Percentiles rank a stretch among this genome's conserved stretches.
Evolutionary conservation across 116 monocot genomes (phyloP).

Genomic region (Dioscorea cayenensis): DNA sequence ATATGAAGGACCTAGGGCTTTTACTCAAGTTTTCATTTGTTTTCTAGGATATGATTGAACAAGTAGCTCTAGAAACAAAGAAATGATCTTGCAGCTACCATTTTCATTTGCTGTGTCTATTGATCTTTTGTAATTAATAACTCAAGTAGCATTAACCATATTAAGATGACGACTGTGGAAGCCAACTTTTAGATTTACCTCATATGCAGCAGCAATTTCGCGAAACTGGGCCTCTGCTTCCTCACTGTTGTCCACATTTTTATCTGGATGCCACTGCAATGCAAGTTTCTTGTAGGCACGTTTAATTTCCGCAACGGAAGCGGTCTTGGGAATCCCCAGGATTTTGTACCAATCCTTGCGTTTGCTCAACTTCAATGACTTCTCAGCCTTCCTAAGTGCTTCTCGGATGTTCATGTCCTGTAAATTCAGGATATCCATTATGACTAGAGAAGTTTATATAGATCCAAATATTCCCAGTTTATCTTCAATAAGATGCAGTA

Average conservation of each 20-base stretch:
- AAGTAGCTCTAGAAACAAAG: no score
- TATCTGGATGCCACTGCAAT: conserved; percentile 98
- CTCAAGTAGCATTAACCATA: no score
- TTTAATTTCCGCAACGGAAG: conserved; percentile 87
- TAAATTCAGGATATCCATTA: neutral
- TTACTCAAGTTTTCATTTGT: no score
- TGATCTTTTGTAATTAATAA: no score
- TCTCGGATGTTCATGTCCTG: conserved; percentile 86
- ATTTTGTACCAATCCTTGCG: conserved; percentile 98
- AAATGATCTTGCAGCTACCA: no score
- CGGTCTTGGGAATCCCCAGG: conserved; percentile 71
- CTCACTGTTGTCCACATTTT: conserved; percentile 89
- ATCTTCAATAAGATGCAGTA: no score
- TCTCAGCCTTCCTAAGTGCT: conserved; percentile 88
- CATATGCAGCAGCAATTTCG: conserved; percentile 98
- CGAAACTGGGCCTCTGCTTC: conserved; percentile 81
- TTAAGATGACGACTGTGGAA: neutral
- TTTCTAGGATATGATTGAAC: no score
- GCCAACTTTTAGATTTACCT: conserved; percentile 37
- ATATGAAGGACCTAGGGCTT: no score
- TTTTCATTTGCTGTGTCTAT: no score
- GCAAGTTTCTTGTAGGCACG: conserved; percentile 97
- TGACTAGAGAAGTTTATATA: neutral
- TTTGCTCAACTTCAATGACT: conserved; percentile 80
- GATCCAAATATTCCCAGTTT: neutral